Percentiles rank a stretch among this genome's conserved stretches.
phyloP scores from a whole-genome alignment of 768 basidiomycete species.

The Grammothele lineata region DNA sequence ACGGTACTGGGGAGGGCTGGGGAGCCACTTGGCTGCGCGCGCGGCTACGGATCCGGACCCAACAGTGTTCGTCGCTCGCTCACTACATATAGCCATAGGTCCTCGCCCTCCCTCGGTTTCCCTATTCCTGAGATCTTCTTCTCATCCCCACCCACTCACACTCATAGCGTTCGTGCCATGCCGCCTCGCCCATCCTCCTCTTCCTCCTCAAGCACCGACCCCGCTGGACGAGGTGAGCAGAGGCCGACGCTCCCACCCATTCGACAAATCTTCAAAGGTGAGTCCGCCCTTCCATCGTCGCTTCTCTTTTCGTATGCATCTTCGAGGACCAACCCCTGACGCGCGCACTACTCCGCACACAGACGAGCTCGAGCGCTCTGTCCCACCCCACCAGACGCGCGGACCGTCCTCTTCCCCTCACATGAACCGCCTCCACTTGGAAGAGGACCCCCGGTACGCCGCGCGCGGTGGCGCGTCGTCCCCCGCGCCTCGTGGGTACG shows the following conservation, averaged over 20 bases:
- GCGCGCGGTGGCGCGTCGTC: slow-evolving; percentile 12
- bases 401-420: slow-evolving; percentile 21
- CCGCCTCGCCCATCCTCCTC: slow-evolving; percentile 20
- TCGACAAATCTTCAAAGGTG: slow-evolving; percentile 64
- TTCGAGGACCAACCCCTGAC: too few relatives aligned
- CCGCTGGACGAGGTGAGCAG: slow-evolving; percentile 23
- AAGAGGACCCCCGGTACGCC: slow-evolving; percentile 15
- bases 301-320: too few relatives aligned
- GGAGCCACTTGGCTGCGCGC: not conserved
- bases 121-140: slow-evolving; percentile 6
- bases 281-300: slow-evolving; percentile 3
- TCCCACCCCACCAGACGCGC: slow-evolving; percentile 21
- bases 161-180: slow-evolving; percentile 15
- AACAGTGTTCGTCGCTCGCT: slow-evolving; percentile 8
- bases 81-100: slow-evolving; percentile 10
- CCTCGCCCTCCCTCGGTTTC: slow-evolving; percentile 1
- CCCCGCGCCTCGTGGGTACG: slow-evolving; percentile 9
- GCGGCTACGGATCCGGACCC: slow-evolving; percentile 4
- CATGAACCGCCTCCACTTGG: slow-evolving; percentile 19
- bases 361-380: slow-evolving; percentile 25
- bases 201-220: slow-evolving; percentile 15
- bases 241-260: slow-evolving; percentile 70
- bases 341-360: too few relatives aligned
- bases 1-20: too few relatives aligned
- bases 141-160: not conserved